Base-by-base conservation (phyloP, 768 basidiomycete species). In the Lactarius deliciosus region DNA sequence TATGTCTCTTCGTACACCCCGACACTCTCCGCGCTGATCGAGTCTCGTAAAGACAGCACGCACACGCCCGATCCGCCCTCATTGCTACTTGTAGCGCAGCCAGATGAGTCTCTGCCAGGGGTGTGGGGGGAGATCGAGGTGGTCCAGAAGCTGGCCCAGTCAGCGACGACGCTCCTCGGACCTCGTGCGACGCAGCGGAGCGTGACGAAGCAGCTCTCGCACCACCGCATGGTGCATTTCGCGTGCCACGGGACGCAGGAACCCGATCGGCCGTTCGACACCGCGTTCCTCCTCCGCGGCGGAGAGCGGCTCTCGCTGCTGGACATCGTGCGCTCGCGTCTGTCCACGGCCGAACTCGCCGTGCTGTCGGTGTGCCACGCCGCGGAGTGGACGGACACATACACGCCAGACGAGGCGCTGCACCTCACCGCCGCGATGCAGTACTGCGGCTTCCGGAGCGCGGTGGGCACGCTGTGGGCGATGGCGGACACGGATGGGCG, bases 351-450 rank as follows among this genome's bases (percentile, higher is more conserved):
- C 7, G 68, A 65, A n/a, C 45, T 68, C 22, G 57, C 61, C 0
- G 53, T 66, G 16, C 64, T 65, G 13, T 65, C 68, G 11, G 68
- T 62, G 25, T 69, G 64, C 56, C 68, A 69, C 22, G 65, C 60
- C 6, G 64, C 64, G 40, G 64, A 47, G 13, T 64, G 61, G 54
- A 63, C 57, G 10, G 60, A 61, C 15, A 20, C n/a, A 32, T 2
- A n/a, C 18, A 40, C 36, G 5, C 43, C 69, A 2, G 70, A 71
- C 36, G 64, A 71, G 43, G 68, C 59, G 13, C 40, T 71, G n/a
- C 64, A 66, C 57, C 68, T 69, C 32, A 69, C 70, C 1, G 68
- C 69, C 13, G 70, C 50, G 40, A 69, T 70, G 70, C 61, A 69
- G 8, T 57, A 63, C 15, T 62, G 61, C 25, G 68, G 64, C 0